Percentiles rank a stretch among this genome's conserved stretches.
phyloP scores from a whole-genome alignment of 2,329 filamentous ascomycete genomes.

The Xylariaceae sp. region DNA sequence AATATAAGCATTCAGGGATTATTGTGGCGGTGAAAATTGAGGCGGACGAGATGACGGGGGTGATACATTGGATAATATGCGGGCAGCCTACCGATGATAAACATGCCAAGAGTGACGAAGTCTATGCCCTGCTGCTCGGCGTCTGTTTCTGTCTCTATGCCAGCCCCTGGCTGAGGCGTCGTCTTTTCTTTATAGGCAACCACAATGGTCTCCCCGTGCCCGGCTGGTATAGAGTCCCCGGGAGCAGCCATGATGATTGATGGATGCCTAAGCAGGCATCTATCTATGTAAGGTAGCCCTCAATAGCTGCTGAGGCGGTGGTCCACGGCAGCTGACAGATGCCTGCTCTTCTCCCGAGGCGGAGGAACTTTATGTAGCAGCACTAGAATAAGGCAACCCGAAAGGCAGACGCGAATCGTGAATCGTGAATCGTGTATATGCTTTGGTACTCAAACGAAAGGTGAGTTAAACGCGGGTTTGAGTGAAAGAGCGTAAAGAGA shows the following conservation, averaged over 20 bases:
- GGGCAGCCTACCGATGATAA: conserved; percentile 59
- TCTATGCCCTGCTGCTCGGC: conserved; percentile 47
- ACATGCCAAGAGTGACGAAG: conserved; percentile 69
- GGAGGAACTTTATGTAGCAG: background rate
- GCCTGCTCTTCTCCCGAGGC: background rate
- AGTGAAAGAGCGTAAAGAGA: background rate
- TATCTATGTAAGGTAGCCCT: background rate
- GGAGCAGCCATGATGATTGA: conserved; percentile 15
- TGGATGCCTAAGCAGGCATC: conserved; percentile 14
- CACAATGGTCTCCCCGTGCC: background rate
- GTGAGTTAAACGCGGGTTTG: background rate
- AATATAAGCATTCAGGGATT: background rate
- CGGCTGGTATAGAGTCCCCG: background rate
- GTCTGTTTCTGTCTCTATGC: conserved; percentile 15
- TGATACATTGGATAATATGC: background rate
- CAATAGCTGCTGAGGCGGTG: background rate
- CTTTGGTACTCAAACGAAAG: background rate
- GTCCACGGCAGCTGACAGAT: background rate
- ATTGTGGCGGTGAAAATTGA: background rate
- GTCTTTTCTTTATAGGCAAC: conserved; percentile 11
- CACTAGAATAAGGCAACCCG: background rate
- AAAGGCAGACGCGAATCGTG: background rate
- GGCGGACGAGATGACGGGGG: conserved; percentile 1
- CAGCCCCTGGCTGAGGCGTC: background rate
- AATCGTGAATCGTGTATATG: no score